phyloP scores from a whole-genome alignment of 2,329 filamentous ascomycete genomes.

The Byssoonygena ceratinophila region DNA sequence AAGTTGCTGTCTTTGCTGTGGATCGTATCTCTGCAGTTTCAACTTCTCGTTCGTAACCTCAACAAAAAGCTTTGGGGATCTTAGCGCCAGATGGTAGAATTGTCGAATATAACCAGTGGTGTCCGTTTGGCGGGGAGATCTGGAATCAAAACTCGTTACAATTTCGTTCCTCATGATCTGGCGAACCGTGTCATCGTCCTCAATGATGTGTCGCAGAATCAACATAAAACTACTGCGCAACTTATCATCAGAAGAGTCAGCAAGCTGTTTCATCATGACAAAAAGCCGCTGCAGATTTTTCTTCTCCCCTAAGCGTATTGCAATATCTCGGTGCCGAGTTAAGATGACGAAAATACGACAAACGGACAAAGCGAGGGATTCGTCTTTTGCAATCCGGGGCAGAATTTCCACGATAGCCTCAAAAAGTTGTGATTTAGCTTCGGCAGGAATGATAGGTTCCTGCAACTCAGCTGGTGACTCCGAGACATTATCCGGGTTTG shows the following conservation, averaged over 20 bases:
- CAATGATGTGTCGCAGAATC: conserved; percentile 81
- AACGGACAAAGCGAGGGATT: conserved; percentile 70
- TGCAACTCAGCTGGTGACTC: conserved; percentile 48
- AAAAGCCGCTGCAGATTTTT: conserved; percentile 83
- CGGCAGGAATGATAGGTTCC: conserved; percentile 51
- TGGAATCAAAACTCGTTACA: conserved; percentile 58
- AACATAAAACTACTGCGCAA: conserved; percentile 70
- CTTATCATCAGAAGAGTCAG: conserved; percentile 63
- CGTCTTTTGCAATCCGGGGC: conserved; percentile 77
- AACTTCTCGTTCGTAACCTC: conserved; percentile 77
- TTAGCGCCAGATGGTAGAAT: conserved; percentile 67
- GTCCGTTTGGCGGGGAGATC: conserved; percentile 51
- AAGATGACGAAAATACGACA: conserved; percentile 77
- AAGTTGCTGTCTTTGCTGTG: conserved; percentile 43
- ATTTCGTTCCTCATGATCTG: conserved; percentile 91
- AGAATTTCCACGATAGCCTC: conserved; percentile 71
- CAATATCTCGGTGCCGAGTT: conserved; percentile 66
- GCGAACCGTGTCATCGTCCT: conserved; percentile 82
- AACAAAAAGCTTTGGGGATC: conserved; percentile 75
- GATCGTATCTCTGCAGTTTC: conserved; percentile 56
- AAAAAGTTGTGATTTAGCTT: conserved; percentile 62
- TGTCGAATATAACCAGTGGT: conserved; percentile 62
- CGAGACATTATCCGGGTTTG: conserved; percentile 35
- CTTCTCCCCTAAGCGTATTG: conserved; percentile 69
- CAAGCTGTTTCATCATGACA: conserved; percentile 87